Evolutionary conservation across 1,284 basidiomycete species (phyloP).

Genomic region (Trichosporon sp.): DNA sequence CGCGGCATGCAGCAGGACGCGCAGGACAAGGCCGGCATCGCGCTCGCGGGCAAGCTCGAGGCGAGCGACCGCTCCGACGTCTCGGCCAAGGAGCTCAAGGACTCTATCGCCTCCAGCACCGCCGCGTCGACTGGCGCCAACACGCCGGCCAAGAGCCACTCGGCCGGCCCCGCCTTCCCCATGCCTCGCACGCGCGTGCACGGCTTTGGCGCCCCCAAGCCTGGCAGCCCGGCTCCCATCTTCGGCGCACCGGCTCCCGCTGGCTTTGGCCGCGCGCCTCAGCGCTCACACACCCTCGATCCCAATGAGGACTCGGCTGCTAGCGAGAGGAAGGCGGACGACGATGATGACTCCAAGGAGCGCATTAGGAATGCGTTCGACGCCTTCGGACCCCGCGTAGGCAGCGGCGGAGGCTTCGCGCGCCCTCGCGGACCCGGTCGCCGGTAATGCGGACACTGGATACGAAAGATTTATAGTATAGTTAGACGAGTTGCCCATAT

Average conservation of each 20-base stretch:
- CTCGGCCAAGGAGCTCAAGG: slow-evolving; percentile 40
- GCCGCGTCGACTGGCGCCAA: slow-evolving; percentile 10
- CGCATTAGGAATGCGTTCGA: slow-evolving; percentile 42
- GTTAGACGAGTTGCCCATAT: not conserved
- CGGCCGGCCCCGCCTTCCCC: slow-evolving; percentile 6
- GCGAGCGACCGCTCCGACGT: slow-evolving; percentile 73
- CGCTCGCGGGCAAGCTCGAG: slow-evolving; percentile 57
- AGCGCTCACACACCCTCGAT: slow-evolving; percentile 16
- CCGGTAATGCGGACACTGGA: too few relatives aligned
- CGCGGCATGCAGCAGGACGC: slow-evolving; percentile 56
- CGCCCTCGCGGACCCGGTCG: slow-evolving; percentile 42
- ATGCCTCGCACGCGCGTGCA: slow-evolving; percentile 5
- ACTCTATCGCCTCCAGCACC: slow-evolving; percentile 17
- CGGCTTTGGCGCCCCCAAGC: not conserved
- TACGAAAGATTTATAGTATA: not conserved
- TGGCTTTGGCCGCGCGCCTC: slow-evolving; percentile 9
- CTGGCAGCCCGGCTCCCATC: slow-evolving; percentile 16
- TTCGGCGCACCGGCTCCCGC: slow-evolving; percentile 17
- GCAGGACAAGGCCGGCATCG: slow-evolving; percentile 51
- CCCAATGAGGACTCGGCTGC: slow-evolving; percentile 13
- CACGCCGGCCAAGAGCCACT: slow-evolving; percentile 3
- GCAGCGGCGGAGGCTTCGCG: slow-evolving; percentile 34
- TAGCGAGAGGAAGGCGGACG: slow-evolving; percentile 20
- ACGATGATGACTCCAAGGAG: slow-evolving; percentile 37
- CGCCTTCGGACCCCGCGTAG: slow-evolving; percentile 45